Base-by-base conservation (phyloP, 2,329 filamentous ascomycete genomes). In the Cladobotryum protrusum region DNA sequence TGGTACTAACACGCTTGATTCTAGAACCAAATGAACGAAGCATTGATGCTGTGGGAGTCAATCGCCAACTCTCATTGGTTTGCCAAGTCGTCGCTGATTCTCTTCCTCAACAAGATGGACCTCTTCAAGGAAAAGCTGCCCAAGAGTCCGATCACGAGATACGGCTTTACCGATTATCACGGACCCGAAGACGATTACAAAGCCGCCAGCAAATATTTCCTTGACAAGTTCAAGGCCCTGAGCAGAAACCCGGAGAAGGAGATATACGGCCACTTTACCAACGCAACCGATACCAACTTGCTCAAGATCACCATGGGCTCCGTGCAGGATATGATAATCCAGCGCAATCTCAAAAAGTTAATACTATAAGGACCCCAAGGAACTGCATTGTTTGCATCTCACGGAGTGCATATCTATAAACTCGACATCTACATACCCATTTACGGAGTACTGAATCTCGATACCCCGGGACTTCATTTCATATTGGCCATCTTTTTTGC, bases 21-120 rank as follows among this genome's bases (percentile, higher is more conserved):
- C 47, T 57, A 90, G 86, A 92, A 92, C 66, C 87, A 91, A 87
- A 92, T 91, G 87, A 88, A 90, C 68, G 87, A 92, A 69, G 87
- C 87, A 3, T 74, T 92, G 60, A 91, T 91, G 86, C 76, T 92
- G 15, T 92, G 89, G 75, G 87, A 91, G 66, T 90, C 87, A 1
- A 86, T 92, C 56, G 86, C 86, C 62, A 91, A 91, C 65, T 89
- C 87, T 4, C 86, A 89, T 64, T 92, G 87, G 87, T 92, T 92
- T 70, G 82, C 83, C 60, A 85, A 86, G 58, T 89, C 87, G 37
- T 83, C 87, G 1, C 83, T 91, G 52, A 91, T 92, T 57, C 78
- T 92, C 46, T 92, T 92, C 71, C 76, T 92, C 53, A 92, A 91
- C 76, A 92, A 92, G 73, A 90, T 91, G 72, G 87, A 92, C 67